Conservation (phyloP, 2,329 filamentous ascomycete species). For the Tolypocladium tundrense region DNA sequence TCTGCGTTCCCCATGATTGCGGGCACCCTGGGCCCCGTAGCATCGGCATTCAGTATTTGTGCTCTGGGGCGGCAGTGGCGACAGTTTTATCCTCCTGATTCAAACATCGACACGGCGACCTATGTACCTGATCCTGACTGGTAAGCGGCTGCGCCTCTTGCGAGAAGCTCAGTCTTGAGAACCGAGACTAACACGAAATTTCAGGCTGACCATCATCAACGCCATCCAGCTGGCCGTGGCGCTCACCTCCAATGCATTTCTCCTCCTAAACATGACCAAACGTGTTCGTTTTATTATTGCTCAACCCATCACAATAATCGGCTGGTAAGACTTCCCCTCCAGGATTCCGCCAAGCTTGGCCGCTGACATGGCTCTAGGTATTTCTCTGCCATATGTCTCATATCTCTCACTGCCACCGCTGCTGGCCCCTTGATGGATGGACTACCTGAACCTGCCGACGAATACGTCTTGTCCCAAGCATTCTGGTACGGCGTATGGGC, state of each 20-base stretch:
- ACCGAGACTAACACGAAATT: not conserved
- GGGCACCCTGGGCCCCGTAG: slow-evolving; percentile 74
- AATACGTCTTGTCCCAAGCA: slow-evolving; percentile 64
- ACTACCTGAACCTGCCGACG: slow-evolving; percentile 24
- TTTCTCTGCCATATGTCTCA: slow-evolving; percentile 52
- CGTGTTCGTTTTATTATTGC: slow-evolving; percentile 72
- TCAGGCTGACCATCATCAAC: slow-evolving; percentile 63
- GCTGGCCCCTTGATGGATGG: slow-evolving; percentile 39
- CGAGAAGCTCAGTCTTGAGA: not conserved
- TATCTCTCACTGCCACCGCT: slow-evolving; percentile 56
- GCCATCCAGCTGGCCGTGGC: slow-evolving; percentile 67
- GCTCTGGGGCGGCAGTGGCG: slow-evolving; percentile 77
- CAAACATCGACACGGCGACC: slow-evolving; percentile 34
- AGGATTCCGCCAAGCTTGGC: not conserved
- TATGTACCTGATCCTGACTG: slow-evolving; percentile 61
- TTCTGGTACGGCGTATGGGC: slow-evolving; percentile 82
- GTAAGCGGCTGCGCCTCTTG: slow-evolving; percentile 25
- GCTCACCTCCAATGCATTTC: slow-evolving; percentile 66
- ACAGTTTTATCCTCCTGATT: slow-evolving; percentile 38
- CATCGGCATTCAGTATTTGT: slow-evolving; percentile 79
- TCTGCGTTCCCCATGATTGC: slow-evolving; percentile 68
- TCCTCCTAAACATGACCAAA: slow-evolving; percentile 80
- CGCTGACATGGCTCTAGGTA: slow-evolving; percentile 25
- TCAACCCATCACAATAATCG: slow-evolving; percentile 70
- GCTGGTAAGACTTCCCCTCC: slow-evolving; percentile 47